Conservation (phyloP, 78 protist species). For the Chrysochromulina tobinii region DNA sequence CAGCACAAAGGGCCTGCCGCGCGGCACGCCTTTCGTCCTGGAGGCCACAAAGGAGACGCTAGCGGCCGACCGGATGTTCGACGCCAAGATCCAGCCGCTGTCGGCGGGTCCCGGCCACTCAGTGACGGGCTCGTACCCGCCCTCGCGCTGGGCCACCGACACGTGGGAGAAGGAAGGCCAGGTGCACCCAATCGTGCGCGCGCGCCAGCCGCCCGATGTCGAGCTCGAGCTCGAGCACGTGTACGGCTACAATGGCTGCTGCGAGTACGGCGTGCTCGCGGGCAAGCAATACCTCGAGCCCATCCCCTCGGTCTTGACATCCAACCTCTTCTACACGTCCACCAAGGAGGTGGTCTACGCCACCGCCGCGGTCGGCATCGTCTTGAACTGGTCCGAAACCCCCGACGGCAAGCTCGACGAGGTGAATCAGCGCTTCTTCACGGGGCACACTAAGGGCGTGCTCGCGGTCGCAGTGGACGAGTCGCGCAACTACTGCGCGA, state of each 20-base stretch:
- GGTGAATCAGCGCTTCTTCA: constrained; percentile 11
- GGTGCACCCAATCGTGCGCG: neutral
- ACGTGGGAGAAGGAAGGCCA: neutral
- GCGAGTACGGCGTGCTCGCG: no score
- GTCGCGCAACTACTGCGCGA: neutral
- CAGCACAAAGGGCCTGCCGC: no score
- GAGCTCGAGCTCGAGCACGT: neutral
- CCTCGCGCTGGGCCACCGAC: neutral
- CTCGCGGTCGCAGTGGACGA: neutral
- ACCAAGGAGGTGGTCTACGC: neutral
- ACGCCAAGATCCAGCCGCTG: neutral
- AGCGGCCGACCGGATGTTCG: neutral
- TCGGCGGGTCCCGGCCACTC: neutral
- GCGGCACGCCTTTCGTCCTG: neutral
- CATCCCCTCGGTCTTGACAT: neutral
- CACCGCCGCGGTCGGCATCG: constrained; percentile 5
- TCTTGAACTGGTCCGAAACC: no score
- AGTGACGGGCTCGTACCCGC: neutral
- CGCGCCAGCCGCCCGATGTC: neutral
- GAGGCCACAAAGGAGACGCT: neutral
- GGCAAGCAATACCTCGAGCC: neutral
- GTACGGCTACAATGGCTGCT: neutral
- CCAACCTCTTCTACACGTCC: neutral
- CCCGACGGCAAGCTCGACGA: neutral
- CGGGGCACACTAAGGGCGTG: neutral